Percentiles rank a stretch among this genome's conserved stretches.
Conservation (phyloP, 2,329 filamentous ascomycete species). For the Tympanopsis confertula region DNA sequence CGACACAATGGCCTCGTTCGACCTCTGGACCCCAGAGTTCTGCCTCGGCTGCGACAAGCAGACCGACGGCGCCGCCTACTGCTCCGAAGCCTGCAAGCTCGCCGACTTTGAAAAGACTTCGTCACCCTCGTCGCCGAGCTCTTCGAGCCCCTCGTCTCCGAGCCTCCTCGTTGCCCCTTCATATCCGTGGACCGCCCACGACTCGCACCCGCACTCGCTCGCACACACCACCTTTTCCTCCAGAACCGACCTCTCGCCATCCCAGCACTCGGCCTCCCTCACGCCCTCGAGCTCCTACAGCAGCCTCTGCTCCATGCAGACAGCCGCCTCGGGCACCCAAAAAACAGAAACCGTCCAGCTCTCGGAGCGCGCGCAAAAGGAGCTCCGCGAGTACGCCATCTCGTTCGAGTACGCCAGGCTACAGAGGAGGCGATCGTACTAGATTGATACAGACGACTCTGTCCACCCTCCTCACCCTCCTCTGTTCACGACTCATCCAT, state of each 20-base stretch:
- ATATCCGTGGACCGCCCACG: slow-evolving; percentile 37
- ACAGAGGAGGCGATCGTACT: slow-evolving; percentile 45
- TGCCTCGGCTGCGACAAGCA: slow-evolving; percentile 90
- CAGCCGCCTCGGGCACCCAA: slow-evolving; percentile 35
- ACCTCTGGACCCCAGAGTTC: slow-evolving; percentile 77
- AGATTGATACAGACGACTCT: slow-evolving; percentile 9
- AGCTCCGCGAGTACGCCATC: slow-evolving; percentile 75
- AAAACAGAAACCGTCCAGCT: slow-evolving; percentile 42
- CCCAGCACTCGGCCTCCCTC: slow-evolving; percentile 30
- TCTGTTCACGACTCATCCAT: not conserved
- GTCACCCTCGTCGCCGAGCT: slow-evolving; percentile 34
- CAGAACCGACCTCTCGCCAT: slow-evolving; percentile 13
- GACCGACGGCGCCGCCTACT: slow-evolving; percentile 72
- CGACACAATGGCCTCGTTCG: slow-evolving; percentile 34
- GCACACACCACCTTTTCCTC: slow-evolving; percentile 14
- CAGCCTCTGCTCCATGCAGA: slow-evolving; percentile 70
- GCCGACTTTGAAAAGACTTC: slow-evolving; percentile 72
- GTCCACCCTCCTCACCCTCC: not conserved
- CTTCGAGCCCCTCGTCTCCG: slow-evolving; percentile 44
- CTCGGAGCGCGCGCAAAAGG: slow-evolving; percentile 66
- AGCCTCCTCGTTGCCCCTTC: slow-evolving; percentile 31
- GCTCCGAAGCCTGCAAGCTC: slow-evolving; percentile 81
- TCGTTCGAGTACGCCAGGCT: slow-evolving; percentile 73
- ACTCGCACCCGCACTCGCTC: slow-evolving; percentile 26
- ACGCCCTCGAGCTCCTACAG: slow-evolving; percentile 71